phyloP scores from a whole-genome alignment of 345 rosid species.

The Carallia brachiata region DNA sequence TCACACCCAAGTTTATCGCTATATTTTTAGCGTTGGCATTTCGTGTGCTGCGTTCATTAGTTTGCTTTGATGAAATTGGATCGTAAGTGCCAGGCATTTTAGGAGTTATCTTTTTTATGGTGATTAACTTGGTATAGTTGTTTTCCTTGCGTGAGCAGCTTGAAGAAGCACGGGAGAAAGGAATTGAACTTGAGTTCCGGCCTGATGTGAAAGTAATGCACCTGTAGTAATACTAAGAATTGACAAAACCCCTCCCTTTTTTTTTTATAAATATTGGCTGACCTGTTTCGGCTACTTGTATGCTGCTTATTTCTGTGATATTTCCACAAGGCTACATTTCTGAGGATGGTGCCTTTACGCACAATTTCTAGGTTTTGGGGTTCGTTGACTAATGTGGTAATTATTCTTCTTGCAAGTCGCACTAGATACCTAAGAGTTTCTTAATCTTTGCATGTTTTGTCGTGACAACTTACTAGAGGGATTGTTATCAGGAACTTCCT shows the following conservation, averaged over 20 bases:
- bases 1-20: background rate
- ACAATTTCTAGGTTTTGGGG: constrained; percentile 93
- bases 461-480: constrained; percentile 14
- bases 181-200: constrained; percentile 74
- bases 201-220: constrained; percentile 65
- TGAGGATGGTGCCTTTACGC: constrained; percentile 73
- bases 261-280: background rate
- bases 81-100: background rate
- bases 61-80: background rate
- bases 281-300: too few species aligned
- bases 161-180: constrained; percentile 78
- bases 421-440: background rate
- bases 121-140: constrained; percentile 4
- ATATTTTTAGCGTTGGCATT: background rate
- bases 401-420: constrained; percentile 20
- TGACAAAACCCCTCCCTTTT: background rate
- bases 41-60: background rate
- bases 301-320: constrained; percentile 3
- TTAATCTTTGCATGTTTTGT: background rate
- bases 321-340: constrained; percentile 66
- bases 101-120: background rate
- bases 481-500: constrained; percentile 66
- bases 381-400: constrained; percentile 60
- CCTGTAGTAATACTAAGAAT: background rate
- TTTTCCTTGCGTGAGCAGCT: constrained; percentile 39